phyloP scores from a whole-genome alignment of 257 asterid species.

The Gentiana dahurica region DNA sequence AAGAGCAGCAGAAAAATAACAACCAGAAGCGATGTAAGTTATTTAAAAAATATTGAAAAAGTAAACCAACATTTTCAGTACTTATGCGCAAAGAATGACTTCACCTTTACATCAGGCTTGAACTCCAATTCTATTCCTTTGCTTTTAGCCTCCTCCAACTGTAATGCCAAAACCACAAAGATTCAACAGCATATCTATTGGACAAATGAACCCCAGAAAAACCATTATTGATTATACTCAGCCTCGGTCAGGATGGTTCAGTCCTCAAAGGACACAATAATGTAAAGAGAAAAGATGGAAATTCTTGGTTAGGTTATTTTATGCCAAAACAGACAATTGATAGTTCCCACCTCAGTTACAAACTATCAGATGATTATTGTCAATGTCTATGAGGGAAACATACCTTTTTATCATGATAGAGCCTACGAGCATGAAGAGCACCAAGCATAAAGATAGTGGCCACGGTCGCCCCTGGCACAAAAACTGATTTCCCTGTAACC shows the following conservation, averaged over 20 bases:
- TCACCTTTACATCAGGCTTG: slow-evolving; percentile 84
- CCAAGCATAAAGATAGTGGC: slow-evolving; percentile 96
- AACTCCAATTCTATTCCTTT: slow-evolving; percentile 75
- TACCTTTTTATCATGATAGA: slow-evolving; percentile 83
- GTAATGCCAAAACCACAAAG: slow-evolving; percentile 21
- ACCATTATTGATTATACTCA: too few species aligned
- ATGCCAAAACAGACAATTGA: not conserved
- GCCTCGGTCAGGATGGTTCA: not conserved
- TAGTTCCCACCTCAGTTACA: not conserved
- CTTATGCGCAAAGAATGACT: not conserved
- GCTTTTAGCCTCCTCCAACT: slow-evolving; percentile 71
- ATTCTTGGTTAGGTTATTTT: too few species aligned
- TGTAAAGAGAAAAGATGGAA: too few species aligned
- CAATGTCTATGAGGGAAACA: not conserved
- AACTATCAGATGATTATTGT: not conserved
- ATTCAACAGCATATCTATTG: slow-evolving; percentile 8
- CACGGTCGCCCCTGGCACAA: slow-evolving; percentile 64
- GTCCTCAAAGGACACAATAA: too few species aligned
- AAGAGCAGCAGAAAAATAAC: slow-evolving; percentile 4
- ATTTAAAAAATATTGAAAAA: not conserved
- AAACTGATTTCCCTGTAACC: slow-evolving; percentile 7
- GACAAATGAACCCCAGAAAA: not conserved
- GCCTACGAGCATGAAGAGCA: slow-evolving; percentile 86
- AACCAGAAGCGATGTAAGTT: not conserved
- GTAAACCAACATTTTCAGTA: not conserved